A percentile compares a stretch with the other conserved stretches of the same genome.
These are phyloP conservation scores for Xylariaceae sp. DNA, from an alignment of 2,329 filamentous ascomycete genomes.

Conservation along the genomic window DNA sequence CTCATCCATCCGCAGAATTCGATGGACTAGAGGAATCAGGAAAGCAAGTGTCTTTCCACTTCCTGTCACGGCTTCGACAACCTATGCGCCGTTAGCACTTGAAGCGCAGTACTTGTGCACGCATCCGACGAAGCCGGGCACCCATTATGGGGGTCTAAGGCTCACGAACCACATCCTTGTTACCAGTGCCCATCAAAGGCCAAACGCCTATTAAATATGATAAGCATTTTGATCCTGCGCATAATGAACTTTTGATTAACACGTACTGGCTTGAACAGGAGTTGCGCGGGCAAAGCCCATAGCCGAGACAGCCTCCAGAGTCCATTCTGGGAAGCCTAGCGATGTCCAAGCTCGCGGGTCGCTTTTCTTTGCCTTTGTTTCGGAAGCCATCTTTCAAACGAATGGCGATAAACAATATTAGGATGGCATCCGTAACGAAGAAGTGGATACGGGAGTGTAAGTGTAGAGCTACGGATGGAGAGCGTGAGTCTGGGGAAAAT, in stretches of 20 bases:
- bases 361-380: conserved; percentile 37
- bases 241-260: not conserved
- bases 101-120: not conserved
- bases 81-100: conserved; percentile 12
- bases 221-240: conserved; percentile 1
- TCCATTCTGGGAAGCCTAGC: conserved; percentile 71
- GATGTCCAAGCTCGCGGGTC: conserved; percentile 59
- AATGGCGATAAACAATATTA: not conserved
- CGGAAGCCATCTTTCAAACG: conserved; percentile 30
- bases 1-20: conserved; percentile 72
- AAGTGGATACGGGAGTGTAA: not conserved
- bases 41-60: conserved; percentile 84
- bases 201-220: conserved; percentile 47
- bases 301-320: conserved; percentile 72
- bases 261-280: conserved; percentile 77
- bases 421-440: not conserved
- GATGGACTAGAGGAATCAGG: conserved; percentile 68
- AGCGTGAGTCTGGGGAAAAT: conserved; percentile 12
- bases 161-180: conserved; percentile 28
- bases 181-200: conserved; percentile 64
- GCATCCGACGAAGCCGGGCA: not conserved
- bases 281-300: conserved; percentile 88
- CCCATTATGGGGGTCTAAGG: not conserved
- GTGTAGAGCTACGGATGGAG: not conserved
- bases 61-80: conserved; percentile 68